Evolutionary conservation across 768 basidiomycete species (phyloP), one percentile per base, ranked within the genome.

Genomic region (Mycena vulgaris): DNA sequence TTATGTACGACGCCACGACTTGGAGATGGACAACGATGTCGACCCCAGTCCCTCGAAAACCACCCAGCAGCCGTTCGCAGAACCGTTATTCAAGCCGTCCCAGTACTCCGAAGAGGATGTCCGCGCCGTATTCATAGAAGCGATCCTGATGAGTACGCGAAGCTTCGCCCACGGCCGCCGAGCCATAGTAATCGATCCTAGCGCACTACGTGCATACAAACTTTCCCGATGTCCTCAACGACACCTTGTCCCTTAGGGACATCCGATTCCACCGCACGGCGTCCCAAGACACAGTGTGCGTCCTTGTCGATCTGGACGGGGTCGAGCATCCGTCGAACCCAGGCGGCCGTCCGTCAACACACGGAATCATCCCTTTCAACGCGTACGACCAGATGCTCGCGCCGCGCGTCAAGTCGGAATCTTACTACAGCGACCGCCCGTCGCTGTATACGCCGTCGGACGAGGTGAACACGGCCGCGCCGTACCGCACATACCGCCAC

Each of bases 281-380:
- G 10, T 63, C 51, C 10, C 51, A 45, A 5, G 39, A 53, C n/a
- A 28, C 39, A 31, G 28, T 40, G 5, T 40, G 62, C 11, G 30
- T 63, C 7, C 28, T 53, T 28, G 62, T 63, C 28, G 62, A 63
- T 53, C 62, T 63, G n/a, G 62, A 63, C 62, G 49, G 51, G 5
- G 7, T 30, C 21, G 62, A 40, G 51, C 51, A 53, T 19, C 52
- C 51, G n/a, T 53, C 39, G 37, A 63, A 63, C 21, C 51, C 51
- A 6, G 33, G 13, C 37, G 62, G 28, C 2, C 51, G 37, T 21
- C 62, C 62, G 21, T 63, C 62, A 2, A 2, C 51, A 28, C 51
- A 53, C 51, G 62, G 62, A 31, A 63, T 21, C 62, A 23, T 63
- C 27, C 51, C 62, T 5, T 63, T 63, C 51, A 63, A 30, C 39